Evolutionary conservation across 345 rosid genomes (phyloP), one percentile per base, ranked within the genome.

Genomic region (Firmiana major): DNA sequence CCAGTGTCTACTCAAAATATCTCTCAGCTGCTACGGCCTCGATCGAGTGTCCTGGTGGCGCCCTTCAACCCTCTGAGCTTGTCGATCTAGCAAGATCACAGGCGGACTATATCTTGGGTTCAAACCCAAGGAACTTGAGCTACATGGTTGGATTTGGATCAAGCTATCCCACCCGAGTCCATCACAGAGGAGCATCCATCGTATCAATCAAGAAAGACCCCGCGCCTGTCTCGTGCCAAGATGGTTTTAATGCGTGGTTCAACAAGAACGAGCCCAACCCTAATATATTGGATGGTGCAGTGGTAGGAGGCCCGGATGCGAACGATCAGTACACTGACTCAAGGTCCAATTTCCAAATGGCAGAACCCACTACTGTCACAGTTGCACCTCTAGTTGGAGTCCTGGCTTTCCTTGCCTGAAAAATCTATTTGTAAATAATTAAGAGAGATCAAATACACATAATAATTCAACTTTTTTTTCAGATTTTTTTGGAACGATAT

Each of bases 291-390:
- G 78, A 75, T 2, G 94, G 97, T 63, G 95, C 92, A 31, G 46
- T 92, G 21, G 92, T 93, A 10, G 90, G 95, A 26, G 94, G 98
- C 36, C 93, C 94, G 8, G 90, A 90, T 78, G 81, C 80, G 16
- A 84, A 87, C 46, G 97, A 94, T 71, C 63, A 59, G 31, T 89
- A 80, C 46, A 75, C 68, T 3, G 95, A 88, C 80, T 22, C 63
- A 10, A 82, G 94, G 78, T 58, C 36, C 34, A 89, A 89, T 71
- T 85, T 17, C 73, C 86, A 86, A 60, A 86, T 81, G 63, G 80
- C 75, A 6, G 88, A 92, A 79, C 86, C 95, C 28, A 87, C 85
- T 3, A 84, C 87, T 6, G 86, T 77, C 42, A 93, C 79, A 19
- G 80, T 79, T 60, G 90, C 97, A 49, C 94, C 95, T 8, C 53